Evolutionary conservation across 352 stramenopile species (phyloP).

Genomic region (Pythium vanterpoolii): DNA sequence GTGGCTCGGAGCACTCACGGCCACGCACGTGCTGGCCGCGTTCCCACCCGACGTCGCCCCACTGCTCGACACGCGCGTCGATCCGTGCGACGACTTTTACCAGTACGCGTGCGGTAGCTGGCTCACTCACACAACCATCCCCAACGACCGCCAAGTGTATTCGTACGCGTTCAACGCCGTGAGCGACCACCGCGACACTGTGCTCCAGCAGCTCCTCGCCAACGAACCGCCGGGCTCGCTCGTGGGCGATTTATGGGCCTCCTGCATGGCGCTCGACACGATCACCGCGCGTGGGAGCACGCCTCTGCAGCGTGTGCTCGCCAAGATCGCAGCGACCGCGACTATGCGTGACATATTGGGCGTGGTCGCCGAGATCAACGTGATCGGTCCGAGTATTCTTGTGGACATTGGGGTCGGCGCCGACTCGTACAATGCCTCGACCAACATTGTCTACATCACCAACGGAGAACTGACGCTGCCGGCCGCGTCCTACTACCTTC

Average conservation of each 20-base stretch:
- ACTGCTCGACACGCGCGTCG: conserved; percentile 21
- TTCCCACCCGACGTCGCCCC: conserved; percentile 14
- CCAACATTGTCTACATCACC: conserved; percentile 67
- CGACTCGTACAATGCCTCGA: conserved; percentile 68
- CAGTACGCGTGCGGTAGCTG: conserved; percentile 28
- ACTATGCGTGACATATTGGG: conserved; percentile 21
- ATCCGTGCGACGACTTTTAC: conserved; percentile 32
- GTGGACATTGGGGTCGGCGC: conserved; percentile 50
- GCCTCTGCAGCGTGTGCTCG: conserved; percentile 9
- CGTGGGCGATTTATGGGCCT: conserved; percentile 28
- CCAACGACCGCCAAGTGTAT: conserved; percentile 21
- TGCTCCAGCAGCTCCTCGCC: conserved; percentile 26
- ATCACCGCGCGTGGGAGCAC: conserved; percentile 8
- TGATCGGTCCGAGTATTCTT: conserved; percentile 49
- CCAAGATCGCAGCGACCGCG: background rate
- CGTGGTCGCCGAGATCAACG: conserved; percentile 22
- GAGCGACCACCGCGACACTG: conserved; percentile 18
- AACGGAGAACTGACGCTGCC: conserved; percentile 61
- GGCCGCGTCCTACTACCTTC: conserved; percentile 89
- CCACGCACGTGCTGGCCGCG: background rate
- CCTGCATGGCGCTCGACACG: conserved; percentile 7
- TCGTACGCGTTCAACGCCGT: conserved; percentile 27
- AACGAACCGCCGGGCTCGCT: conserved; percentile 29
- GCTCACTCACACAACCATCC: conserved; percentile 26
- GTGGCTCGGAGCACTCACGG: background rate